Conservation (phyloP, 73 alveolate species). For the Paraurostyla sp. region DNA sequence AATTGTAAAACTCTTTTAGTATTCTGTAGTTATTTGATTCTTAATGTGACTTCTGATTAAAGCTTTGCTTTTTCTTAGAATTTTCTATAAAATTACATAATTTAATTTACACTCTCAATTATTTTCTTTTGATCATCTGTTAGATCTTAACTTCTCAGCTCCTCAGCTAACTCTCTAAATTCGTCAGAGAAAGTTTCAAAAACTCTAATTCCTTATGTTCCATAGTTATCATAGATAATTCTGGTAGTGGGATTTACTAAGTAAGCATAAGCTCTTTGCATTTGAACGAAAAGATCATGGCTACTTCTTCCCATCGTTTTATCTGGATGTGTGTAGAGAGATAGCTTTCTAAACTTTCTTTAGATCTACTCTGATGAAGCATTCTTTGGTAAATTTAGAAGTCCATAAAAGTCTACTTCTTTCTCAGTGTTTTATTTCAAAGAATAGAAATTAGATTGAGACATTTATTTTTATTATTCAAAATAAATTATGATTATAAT, state of each 20-base stretch:
- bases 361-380: conserved; percentile 38
- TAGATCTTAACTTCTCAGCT: conserved; percentile 10
- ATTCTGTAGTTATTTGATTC: background rate
- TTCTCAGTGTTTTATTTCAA: background rate
- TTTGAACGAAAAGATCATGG: conserved; percentile 9
- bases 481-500: too few relatives aligned
- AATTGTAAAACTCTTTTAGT: background rate
- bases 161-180: conserved; percentile 29
- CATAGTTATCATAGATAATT: conserved; percentile 44
- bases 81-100: background rate
- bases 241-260: conserved; percentile 48
- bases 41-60: background rate
- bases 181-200: conserved; percentile 2
- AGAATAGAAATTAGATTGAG: too few relatives aligned
- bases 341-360: conserved; percentile 12
- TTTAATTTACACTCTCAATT: background rate
- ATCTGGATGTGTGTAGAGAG: conserved; percentile 54
- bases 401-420: conserved; percentile 50
- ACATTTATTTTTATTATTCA: too few relatives aligned
- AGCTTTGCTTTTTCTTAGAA: conserved; percentile 18
- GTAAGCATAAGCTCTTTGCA: conserved; percentile 51
- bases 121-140: background rate
- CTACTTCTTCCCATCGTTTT: conserved; percentile 24
- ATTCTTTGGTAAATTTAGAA: background rate
- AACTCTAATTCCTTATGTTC: conserved; percentile 6